Percentiles rank a stretch among this genome's conserved stretches.
Conservation (phyloP, 1,284 basidiomycete species). For the Sanghuangporus weigelae region DNA sequence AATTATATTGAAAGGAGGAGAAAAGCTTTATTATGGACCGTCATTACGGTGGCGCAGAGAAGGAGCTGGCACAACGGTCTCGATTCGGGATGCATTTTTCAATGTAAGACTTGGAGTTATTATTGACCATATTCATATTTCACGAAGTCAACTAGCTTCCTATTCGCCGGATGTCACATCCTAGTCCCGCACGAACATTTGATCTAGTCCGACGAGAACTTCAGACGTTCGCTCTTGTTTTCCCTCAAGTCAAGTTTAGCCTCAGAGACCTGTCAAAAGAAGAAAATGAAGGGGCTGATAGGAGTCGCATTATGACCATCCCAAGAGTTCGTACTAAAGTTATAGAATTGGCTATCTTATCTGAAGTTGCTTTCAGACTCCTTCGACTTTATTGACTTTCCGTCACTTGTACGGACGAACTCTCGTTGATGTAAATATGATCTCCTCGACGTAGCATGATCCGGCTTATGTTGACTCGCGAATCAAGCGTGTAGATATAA, state of each 20-base stretch:
- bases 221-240: constrained; percentile 67
- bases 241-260: constrained; percentile 63
- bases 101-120: constrained; percentile 43
- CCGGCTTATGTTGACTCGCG: background rate
- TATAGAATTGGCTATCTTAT: background rate
- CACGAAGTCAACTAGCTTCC: constrained; percentile 50
- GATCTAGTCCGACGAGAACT: constrained; percentile 66
- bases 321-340: constrained; percentile 48
- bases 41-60: constrained; percentile 69
- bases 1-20: constrained; percentile 45
- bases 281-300: constrained; percentile 30
- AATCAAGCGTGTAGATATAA: constrained; percentile 57
- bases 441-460: background rate
- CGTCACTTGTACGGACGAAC: constrained; percentile 63
- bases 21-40: constrained; percentile 63
- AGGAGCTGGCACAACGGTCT: constrained; percentile 70
- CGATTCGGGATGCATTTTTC: constrained; percentile 81
- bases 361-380: constrained; percentile 39
- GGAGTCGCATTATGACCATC: constrained; percentile 48
- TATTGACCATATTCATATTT: constrained; percentile 4
- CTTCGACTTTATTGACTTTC: constrained; percentile 58
- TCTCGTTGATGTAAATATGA: constrained; percentile 50
- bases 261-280: constrained; percentile 50
- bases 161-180: constrained; percentile 68
- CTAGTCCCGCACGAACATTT: constrained; percentile 48